Evolutionary conservation across 345 rosid genomes (phyloP), one percentile per base, ranked within the genome.

Genomic region (Mangifera indica): DNA sequence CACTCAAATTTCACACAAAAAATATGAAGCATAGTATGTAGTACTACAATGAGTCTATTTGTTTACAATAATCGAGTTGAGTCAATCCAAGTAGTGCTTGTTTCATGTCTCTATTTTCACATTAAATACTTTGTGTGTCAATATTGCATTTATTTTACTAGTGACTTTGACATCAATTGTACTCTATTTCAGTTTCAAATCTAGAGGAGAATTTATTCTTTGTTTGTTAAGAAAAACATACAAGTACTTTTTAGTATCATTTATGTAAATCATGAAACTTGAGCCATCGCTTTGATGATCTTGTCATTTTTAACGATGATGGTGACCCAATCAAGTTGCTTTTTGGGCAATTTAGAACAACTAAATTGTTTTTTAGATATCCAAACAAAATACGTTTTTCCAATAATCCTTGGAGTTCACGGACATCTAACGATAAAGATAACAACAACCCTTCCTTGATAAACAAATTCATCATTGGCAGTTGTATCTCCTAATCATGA

Each of bases 311-410:
- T 7, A 63, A 56, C 0, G 63, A 80, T 9, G 90, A 75, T 2
- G 83, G 76, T 2, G 88, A 85, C 63, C 97, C 93, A 0, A 92
- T 86, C 3, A 97, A 91, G 70, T 80, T 87, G 75, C 96, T 88
- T 85, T 91, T 93, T 76, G 84, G 79, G 72, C 93, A 85, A 55
- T 84, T 82, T 24, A 85, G 86, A 9, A 89, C 57, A 81, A 65
- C 78, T 75, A 72, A 14, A 10, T 18, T 29, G 32, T 29, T 58
- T 45, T 13, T 68, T 85, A 37, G 91, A 91, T 2, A 78, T 69
- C 98, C 97, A 91, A 18, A 81, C 77, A 69, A 96, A 90, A 77
- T 84, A 91, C 10, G 81, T 87, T 60, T 79, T 89, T 82, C 74
- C 32, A 86, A 73, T 20, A 83, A 60, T 37, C 77, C 66, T 10